These are phyloP conservation scores for Neurospora sp. DNA, from an alignment of 495 filamentous ascomycete species.

Conservation along the genomic window DNA sequence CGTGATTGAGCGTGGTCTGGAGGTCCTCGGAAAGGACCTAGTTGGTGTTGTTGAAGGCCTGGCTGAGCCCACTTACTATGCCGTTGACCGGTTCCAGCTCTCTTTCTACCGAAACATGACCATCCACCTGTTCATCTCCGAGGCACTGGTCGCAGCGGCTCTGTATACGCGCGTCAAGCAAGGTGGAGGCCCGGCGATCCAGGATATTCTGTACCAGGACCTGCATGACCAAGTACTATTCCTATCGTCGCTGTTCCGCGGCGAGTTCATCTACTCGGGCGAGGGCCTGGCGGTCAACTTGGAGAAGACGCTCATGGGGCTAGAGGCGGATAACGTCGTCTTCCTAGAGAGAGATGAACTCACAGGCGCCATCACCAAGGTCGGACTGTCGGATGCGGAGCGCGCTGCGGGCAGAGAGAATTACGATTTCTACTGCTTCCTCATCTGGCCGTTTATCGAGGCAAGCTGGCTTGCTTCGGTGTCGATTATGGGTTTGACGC, in stretches of 20 bases:
- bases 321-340: slow-evolving; percentile 78
- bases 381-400: slow-evolving; percentile 70
- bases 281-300: slow-evolving; percentile 73
- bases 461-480: slow-evolving; percentile 84
- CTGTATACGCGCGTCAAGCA: slow-evolving; percentile 86
- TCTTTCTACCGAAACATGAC: slow-evolving; percentile 99
- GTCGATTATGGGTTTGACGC: slow-evolving; percentile 73
- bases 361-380: slow-evolving; percentile 41
- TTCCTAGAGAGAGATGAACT: slow-evolving; percentile 48
- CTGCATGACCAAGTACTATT: slow-evolving; percentile 73
- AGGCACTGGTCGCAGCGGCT: slow-evolving; percentile 76
- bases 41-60: slow-evolving; percentile 71
- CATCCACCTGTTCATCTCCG: slow-evolving; percentile 91
- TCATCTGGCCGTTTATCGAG: slow-evolving; percentile 97
- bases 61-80: slow-evolving; percentile 81
- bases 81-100: slow-evolving; percentile 91
- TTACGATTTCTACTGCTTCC: slow-evolving; percentile 95
- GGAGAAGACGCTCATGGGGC: slow-evolving; percentile 59
- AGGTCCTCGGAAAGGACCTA: slow-evolving; percentile 80
- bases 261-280: slow-evolving; percentile 92
- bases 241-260: slow-evolving; percentile 84
- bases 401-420: slow-evolving; percentile 75
- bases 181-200: slow-evolving; percentile 71
- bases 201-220: slow-evolving; percentile 63
- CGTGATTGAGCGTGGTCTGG: slow-evolving; percentile 83